Percentiles rank a stretch among this genome's conserved stretches.
Conservation (phyloP, 208 protist genomes). For the Strigomonas culicis region DNA sequence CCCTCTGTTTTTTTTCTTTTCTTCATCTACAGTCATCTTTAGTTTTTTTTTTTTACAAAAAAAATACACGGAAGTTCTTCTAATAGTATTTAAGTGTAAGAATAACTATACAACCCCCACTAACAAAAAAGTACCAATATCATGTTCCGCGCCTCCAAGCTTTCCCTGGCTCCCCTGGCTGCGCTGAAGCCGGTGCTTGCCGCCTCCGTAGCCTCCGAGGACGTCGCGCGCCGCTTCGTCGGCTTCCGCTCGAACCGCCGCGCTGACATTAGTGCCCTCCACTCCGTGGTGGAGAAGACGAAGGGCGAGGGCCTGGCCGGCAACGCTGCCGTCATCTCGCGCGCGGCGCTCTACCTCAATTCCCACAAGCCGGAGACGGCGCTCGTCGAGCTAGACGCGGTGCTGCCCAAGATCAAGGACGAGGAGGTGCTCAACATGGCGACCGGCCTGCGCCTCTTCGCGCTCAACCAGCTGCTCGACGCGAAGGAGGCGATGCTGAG, state of each 20-base stretch:
- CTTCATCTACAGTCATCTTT: slow-evolving; percentile 5
- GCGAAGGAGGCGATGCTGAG: slow-evolving; percentile 68
- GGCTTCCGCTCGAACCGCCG: slow-evolving; percentile 31
- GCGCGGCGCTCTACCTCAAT: slow-evolving; percentile 42
- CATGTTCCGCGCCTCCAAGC: slow-evolving; percentile 50
- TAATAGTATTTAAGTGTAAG: too few relatives aligned
- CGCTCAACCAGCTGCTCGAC: slow-evolving; percentile 68
- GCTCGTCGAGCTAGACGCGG: slow-evolving; percentile 50
- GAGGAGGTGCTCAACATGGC: slow-evolving; percentile 56
- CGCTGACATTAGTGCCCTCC: slow-evolving; percentile 48
- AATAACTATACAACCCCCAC: not conserved
- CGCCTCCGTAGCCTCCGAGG: slow-evolving; percentile 49
- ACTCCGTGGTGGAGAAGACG: slow-evolving; percentile 69
- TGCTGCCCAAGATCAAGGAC: slow-evolving; percentile 65
- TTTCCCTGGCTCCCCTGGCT: slow-evolving; percentile 46
- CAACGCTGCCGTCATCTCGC: slow-evolving; percentile 39
- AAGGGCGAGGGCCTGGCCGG: slow-evolving; percentile 68
- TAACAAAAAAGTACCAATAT: too few relatives aligned
- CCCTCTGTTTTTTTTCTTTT: not conserved
- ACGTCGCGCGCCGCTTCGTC: slow-evolving; percentile 52
- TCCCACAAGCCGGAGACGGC: slow-evolving; percentile 44
- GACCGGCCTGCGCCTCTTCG: slow-evolving; percentile 56
- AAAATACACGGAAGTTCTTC: too few relatives aligned
- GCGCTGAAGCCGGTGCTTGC: slow-evolving; percentile 68
- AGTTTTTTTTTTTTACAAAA: slow-evolving; percentile 19